Evolutionary conservation across 805 yeast genomes (phyloP), one percentile per base, ranked within the genome.

Genomic region (Tetrapisispora nanseiensis): DNA sequence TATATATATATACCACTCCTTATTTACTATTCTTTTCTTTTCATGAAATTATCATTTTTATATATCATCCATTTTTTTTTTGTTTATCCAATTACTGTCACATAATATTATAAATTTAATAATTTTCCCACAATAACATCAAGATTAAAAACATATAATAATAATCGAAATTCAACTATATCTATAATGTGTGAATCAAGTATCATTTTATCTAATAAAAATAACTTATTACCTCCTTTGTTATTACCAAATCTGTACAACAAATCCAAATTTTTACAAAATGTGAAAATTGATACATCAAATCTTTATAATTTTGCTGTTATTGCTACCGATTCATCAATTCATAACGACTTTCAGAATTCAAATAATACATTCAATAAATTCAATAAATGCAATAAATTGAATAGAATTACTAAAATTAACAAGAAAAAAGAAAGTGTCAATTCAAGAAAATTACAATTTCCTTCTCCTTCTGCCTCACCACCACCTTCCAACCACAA

Each of bases 141-240:
- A n/a, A n/a, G n/a, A n/a, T n/a, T n/a, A n/a, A n/a, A n/a, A n/a
- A n/a, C n/a, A n/a, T n/a, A n/a, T n/a, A n/a, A n/a, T n/a, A n/a
- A n/a, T n/a, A n/a, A n/a, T n/a, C n/a, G n/a, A n/a, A n/a, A n/a
- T n/a, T n/a, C n/a, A n/a, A n/a, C n/a, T n/a, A n/a, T n/a, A n/a
- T n/a, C n/a, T n/a, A n/a, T n/a, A n/a, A 39, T 39, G 41, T 16
- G 18, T 18, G 30, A 22, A 15, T 40, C 51, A 2, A 56, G 61
- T 41, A 52, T 56, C 6, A 52, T 56, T n/a, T 50, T 59, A 3
- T 47, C 49, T 15, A 59, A 59, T 41, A 49, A 53, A 35, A 50
- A 54, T 40, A 49, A 49, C 21, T 46, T 50, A 24, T 39, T 57
- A 22, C 64, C 64, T 15, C 64, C 64, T n/a, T 44, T 59, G 33